A percentile compares a stretch with the other conserved stretches of the same genome.
phyloP scores from a whole-genome alignment of 257 asterid species.

The Linderniella brevidens region DNA sequence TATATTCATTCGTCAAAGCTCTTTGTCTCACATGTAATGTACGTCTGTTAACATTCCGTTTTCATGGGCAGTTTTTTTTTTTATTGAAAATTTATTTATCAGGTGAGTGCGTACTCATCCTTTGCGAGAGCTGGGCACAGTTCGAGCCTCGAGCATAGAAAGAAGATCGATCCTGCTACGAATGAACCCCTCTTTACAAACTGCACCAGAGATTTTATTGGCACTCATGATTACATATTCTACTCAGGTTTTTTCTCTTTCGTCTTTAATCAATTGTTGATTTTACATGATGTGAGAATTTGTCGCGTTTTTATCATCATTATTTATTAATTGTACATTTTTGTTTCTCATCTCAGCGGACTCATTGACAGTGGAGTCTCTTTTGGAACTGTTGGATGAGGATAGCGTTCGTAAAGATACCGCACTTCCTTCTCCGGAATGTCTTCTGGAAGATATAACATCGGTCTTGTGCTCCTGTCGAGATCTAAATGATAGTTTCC shows the following conservation, averaged over 20 bases:
- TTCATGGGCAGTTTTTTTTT: neutral
- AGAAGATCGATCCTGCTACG: conserved; percentile 73
- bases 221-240: conserved; percentile 93
- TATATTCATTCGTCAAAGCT: conserved; percentile 51
- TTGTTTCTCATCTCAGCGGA: conserved; percentile 5
- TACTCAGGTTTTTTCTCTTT: conserved; percentile 44
- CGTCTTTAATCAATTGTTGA: too few relatives aligned
- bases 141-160: conserved; percentile 63
- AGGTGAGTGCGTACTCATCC: conserved; percentile 98
- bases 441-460: conserved; percentile 4
- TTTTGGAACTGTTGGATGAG: conserved; percentile 4
- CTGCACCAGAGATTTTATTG: conserved; percentile 86
- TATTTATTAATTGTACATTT: too few relatives aligned
- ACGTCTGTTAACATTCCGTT: neutral
- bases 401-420: conserved; percentile 4
- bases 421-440: conserved; percentile 5
- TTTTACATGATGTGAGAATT: too few relatives aligned
- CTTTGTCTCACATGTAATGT: neutral
- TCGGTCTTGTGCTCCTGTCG: conserved; percentile 3
- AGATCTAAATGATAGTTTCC: too few relatives aligned
- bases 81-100: conserved; percentile 3
- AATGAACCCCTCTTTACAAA: conserved; percentile 87
- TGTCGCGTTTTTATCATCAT: too few relatives aligned
- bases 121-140: conserved; percentile 65
- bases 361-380: conserved; percentile 1